phyloP scores from a whole-genome alignment of 2,329 filamentous ascomycete genomes.

The Pestalotiopsis sp. region DNA sequence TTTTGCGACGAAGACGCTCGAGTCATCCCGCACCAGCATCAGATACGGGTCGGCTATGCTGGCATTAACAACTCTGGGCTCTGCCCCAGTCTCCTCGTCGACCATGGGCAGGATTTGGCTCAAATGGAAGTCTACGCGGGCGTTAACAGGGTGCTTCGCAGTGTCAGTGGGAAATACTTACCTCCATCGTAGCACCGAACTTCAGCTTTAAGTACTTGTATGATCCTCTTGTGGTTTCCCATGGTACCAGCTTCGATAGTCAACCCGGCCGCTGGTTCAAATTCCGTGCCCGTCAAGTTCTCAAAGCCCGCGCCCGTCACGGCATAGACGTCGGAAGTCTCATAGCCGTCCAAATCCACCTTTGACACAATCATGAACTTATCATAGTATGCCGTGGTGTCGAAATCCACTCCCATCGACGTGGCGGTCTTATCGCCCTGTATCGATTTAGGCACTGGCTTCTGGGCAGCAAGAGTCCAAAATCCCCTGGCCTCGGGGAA shows the following conservation, averaged over 20 bases:
- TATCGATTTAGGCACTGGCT: constrained; percentile 64
- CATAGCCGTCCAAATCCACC: constrained; percentile 67
- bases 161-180: constrained; percentile 46
- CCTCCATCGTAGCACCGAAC: constrained; percentile 89
- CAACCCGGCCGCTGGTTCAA: constrained; percentile 84
- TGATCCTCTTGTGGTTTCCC: constrained; percentile 77
- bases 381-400: constrained; percentile 66
- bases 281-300: constrained; percentile 80
- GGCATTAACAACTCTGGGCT: constrained; percentile 76
- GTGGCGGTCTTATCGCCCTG: constrained; percentile 53
- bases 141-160: constrained; percentile 10
- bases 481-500: constrained; percentile 75
- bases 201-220: constrained; percentile 86
- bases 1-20: constrained; percentile 76
- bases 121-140: constrained; percentile 72
- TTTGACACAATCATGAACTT: constrained; percentile 85
- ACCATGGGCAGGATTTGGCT: constrained; percentile 91
- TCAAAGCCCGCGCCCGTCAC: constrained; percentile 76
- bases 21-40: constrained; percentile 81
- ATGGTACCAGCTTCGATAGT: constrained; percentile 87
- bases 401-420: constrained; percentile 57
- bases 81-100: constrained; percentile 84
- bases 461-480: constrained; percentile 79
- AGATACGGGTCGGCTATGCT: constrained; percentile 89
- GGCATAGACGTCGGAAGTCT: constrained; percentile 78